Base-by-base conservation (phyloP, 768 basidiomycete species). In the Atractiella rhizophila region DNA sequence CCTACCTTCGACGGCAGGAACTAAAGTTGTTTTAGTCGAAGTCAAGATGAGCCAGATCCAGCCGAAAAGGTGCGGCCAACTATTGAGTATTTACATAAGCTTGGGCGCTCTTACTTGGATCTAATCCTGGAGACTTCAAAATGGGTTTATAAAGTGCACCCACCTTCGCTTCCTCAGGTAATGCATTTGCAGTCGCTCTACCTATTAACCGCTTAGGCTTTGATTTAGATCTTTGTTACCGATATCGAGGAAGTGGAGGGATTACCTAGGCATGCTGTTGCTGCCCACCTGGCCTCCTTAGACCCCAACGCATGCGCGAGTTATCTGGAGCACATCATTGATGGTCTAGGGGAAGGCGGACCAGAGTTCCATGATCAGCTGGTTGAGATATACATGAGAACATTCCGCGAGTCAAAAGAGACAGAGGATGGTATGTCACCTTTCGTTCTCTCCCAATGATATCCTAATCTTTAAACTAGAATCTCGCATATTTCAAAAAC, bases 61-160 rank as follows among this genome's bases (percentile, higher is more conserved):
- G 68, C 71, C 37, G 83, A 85, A 47, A 79, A 78, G 56, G 65
- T 88, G 15, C 62, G 62, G 18, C 83, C 83, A 1, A 82, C 82
- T 0, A 74, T 96, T 33, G 66, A 67, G 13, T 98, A 98, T 54
- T 65, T 98, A 8, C 85, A 82, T 56, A 81, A 85, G 53, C 64
- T 96, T 5, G 81, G 85, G 0, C 71, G 76, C 2, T 71, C 77
- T 48, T 68, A 94, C 51, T 51, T 86, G 31, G 64, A 74, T 24
- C 73, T 80, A 45, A 74, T 94, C 19, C 80, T 91, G 52, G 64
- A 73, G 20, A 71, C 73, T 9, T 69, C 85, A 0, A 65, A 68
- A 15, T 96, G 91, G 88, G 66, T 86, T 3, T 76, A 94, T 48
- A 68, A 77, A 23, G 63, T 68, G 16, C 69, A 86, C 51, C 61